Evolutionary conservation across 345 rosid species (phyloP).

Genomic region (Laguncularia racemosa): DNA sequence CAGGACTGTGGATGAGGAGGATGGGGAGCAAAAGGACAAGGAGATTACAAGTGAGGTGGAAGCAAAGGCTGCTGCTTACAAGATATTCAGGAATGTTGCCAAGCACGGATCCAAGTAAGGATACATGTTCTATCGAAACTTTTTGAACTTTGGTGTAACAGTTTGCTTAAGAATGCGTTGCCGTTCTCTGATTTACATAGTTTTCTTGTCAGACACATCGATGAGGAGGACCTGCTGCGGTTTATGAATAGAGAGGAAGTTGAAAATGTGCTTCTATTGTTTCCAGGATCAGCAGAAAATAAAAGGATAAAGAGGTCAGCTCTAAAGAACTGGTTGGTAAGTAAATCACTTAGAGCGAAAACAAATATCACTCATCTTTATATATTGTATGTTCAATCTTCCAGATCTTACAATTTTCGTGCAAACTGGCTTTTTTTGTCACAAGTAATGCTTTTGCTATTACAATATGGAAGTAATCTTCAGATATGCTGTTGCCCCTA

Average conservation of each 20-base stretch:
- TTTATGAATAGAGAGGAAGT: conserved; percentile 58
- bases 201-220: conserved; percentile 35
- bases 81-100: conserved; percentile 54
- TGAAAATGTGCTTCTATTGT: conserved; percentile 39
- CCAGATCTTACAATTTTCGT: background rate
- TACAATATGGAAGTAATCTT: no score
- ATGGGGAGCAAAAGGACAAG: conserved; percentile 27
- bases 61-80: conserved; percentile 58
- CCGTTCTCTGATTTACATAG: background rate
- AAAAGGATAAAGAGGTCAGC: conserved; percentile 50
- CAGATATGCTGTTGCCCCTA: no score
- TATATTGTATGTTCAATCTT: background rate
- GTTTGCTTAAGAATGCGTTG: background rate
- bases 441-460: background rate
- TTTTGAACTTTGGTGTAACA: background rate
- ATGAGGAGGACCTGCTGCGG: conserved; percentile 63
- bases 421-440: background rate
- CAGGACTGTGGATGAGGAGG: conserved; percentile 29
- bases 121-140: background rate
- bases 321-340: conserved; percentile 62
- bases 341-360: conserved; percentile 6
- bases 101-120: conserved; percentile 48
- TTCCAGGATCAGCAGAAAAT: conserved; percentile 48
- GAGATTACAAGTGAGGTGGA: conserved; percentile 69
- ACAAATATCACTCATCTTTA: background rate